Percentiles rank a stretch among this genome's conserved stretches.
Conservation (phyloP, 345 rosid species). For the Aquilaria sinensis region DNA sequence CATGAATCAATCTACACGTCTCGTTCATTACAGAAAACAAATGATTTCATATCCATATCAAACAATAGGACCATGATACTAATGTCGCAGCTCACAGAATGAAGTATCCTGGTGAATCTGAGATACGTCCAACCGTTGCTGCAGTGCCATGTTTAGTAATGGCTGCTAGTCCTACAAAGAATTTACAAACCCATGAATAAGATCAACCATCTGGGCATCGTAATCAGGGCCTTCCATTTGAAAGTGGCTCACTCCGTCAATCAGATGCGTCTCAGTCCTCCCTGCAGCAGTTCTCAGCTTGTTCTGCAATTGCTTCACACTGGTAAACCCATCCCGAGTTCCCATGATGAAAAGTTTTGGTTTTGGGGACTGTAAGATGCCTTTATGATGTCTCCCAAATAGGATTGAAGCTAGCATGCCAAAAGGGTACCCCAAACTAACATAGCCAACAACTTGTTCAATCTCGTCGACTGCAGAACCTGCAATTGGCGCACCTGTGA, state of each 20-base stretch:
- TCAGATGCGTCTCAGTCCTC: constrained; percentile 57
- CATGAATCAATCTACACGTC: constrained; percentile 10
- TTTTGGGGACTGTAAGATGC: constrained; percentile 60
- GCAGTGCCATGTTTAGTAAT: background rate
- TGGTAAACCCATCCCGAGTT: constrained; percentile 87
- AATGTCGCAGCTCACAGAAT: background rate
- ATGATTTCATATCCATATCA: background rate
- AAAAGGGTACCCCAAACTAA: constrained; percentile 88
- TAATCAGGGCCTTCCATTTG: constrained; percentile 91
- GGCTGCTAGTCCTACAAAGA: constrained; percentile 33
- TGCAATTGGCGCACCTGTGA: constrained; percentile 86
- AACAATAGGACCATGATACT: background rate
- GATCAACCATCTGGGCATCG: constrained; percentile 71
- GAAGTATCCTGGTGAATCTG: no score
- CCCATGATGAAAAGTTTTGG: constrained; percentile 97
- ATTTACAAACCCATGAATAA: constrained; percentile 49
- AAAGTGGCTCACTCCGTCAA: constrained; percentile 87
- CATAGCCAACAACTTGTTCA: constrained; percentile 68
- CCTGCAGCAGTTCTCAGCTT: constrained; percentile 71
- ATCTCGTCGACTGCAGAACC: constrained; percentile 87
- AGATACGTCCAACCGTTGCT: background rate
- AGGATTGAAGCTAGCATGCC: constrained; percentile 77
- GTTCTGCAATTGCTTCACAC: constrained; percentile 73
- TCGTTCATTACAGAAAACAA: no score
- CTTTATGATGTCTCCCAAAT: constrained; percentile 83